Evolutionary conservation across 306 rosid species (phyloP), one percentile per base, ranked within the genome.

Genomic region (Acacia acuminata): DNA sequence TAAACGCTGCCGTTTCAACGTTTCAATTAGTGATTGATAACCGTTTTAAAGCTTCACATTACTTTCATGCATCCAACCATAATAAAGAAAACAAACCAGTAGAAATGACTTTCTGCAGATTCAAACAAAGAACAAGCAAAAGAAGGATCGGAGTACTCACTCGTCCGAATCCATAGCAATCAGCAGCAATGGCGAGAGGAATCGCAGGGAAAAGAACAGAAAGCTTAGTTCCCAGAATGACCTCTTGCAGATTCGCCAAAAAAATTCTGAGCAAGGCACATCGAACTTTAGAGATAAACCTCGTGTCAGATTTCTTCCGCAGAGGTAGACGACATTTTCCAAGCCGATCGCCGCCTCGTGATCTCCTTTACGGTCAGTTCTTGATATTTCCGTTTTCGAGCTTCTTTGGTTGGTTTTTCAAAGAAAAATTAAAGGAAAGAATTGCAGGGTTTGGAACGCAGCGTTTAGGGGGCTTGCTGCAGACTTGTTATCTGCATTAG

Each of bases 321-420:
- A 92, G 98, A 92, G 17, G 96, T 79, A 2, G 98, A 90, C 0
- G 98, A 94, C 92, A 87, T 85, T 87, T 94, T 89, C 82, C 93
- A 96, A 2, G 96, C 94, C 0, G 94, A 88, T 10, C 96, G 79
- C 1, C 93, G 85, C 75, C 85, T 85, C 67, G 9, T 22, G 5
- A 12, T 70, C 65, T 94, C 96, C 74, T 71, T 94, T 78, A 45
- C 87, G 47, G 32, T 10, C 30, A 87, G 42, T 8, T 81, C 76
- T 88, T 94, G 3, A 72, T 0, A 50, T 61, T 86, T 1, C 98
- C 98, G 64, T 86, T 34, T 63, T 63, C 68, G 20, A 10, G 38
- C 36, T 27, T 63, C 38, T 63, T 61, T 43, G 11, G 45, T 9
- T 42, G 13, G 36, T 25, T 3, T 61, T 24, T 61, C 67, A 55